Conservation (phyloP, 441 rosid species). For the Gossypium schwendimanii region DNA sequence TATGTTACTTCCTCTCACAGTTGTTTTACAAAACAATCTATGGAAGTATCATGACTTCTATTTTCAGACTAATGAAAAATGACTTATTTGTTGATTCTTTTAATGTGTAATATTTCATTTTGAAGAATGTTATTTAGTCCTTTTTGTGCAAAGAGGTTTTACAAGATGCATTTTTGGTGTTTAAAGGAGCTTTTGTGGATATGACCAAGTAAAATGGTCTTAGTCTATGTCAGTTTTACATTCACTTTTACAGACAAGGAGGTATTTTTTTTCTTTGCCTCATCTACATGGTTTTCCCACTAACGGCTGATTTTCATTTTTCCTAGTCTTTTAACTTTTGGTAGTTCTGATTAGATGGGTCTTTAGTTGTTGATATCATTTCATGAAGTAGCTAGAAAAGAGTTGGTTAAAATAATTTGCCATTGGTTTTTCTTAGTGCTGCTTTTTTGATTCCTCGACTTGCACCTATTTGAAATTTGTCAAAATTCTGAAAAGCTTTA, state of each 20-base stretch:
- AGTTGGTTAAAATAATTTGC: not conserved
- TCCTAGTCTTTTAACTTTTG: not conserved
- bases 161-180: not conserved
- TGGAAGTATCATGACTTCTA: not conserved
- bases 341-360: not conserved
- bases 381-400: not conserved
- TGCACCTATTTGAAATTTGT: not conserved
- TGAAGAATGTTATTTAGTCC: not conserved
- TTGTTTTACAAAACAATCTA: not conserved
- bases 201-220: not conserved
- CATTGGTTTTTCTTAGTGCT: not conserved
- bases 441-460: not conserved
- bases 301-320: not conserved
- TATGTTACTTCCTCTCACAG: not conserved
- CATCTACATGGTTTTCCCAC: not conserved
- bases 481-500: not conserved
- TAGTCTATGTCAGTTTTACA: not conserved
- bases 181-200: not conserved
- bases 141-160: not conserved
- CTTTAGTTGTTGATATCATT: not conserved
- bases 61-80: not conserved
- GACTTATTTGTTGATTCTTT: slow-evolving; percentile 1
- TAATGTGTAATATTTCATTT: not conserved
- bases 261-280: not conserved
- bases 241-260: not conserved